Evolutionary conservation across 805 yeast species (phyloP), one percentile per base, ranked within the genome.

Genomic region (Priceomyces melissophilus): DNA sequence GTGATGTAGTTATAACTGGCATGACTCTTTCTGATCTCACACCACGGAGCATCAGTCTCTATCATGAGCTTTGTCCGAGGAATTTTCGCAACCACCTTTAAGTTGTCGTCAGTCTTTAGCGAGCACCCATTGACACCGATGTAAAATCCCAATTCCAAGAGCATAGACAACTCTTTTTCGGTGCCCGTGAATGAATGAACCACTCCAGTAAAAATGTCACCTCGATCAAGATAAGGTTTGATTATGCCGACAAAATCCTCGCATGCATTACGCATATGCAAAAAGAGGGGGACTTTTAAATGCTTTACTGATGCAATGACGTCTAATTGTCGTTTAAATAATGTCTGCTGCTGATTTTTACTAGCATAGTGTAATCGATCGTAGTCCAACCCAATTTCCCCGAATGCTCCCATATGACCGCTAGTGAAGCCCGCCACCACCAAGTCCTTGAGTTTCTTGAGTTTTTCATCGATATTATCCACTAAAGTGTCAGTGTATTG

Each of bases 1-100:
- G 79, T 63, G 25, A 89, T 57, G 46, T 68, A 73, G 46, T 77
- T 65, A 61, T 77, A 79, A 11, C 93, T 76, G 2, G 88, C 87
- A 58, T 88, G 96, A 8, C 93, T 75, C 49, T 79, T 85, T 43
- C 95, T 73, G 35, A 93, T 79, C 56, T 90, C 98, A 67, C 99
- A 93, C 99, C 99, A 93, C 1, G 99, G 99, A 3, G 97, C 89
- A 63, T 93, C 99, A 0, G 97, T 91, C 58, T 93, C 99, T 8
- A 93, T 75, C 73, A 91, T 63, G 32, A 93, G 60, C 52, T 72
- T 75, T 3, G 81, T 78, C 7, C 80, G 53, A 0, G 98, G 98
- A n/a, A 93, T 76, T 16, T 58, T 53, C 32, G 67, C 63, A 0
- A 82, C 87, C 16, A 82, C 88, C 20, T 73, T 71, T 10, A 89